Percentiles rank a stretch among this genome's conserved stretches.
phyloP scores from a whole-genome alignment of 495 filamentous ascomycete species.

The Neurospora tetraspora region DNA sequence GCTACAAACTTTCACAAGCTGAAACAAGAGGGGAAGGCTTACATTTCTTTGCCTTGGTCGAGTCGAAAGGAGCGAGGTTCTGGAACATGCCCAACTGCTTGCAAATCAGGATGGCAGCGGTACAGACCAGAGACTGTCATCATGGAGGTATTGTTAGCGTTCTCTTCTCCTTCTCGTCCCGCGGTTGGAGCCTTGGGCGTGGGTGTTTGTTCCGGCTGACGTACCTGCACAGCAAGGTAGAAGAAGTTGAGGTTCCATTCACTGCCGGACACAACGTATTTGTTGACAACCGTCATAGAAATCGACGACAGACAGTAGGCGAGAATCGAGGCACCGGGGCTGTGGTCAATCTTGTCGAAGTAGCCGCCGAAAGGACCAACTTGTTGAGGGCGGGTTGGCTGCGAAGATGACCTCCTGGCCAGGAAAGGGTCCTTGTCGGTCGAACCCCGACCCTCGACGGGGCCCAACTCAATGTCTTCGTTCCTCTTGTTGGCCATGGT shows the following conservation, averaged over 20 bases:
- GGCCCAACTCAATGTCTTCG: slow-evolving; percentile 67
- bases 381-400: slow-evolving; percentile 38
- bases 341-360: slow-evolving; percentile 50
- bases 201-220: not conserved
- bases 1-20: not conserved
- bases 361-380: slow-evolving; percentile 28
- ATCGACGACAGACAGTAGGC: slow-evolving; percentile 93
- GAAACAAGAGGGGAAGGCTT: slow-evolving; percentile 2
- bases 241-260: slow-evolving; percentile 97
- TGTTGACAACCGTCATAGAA: slow-evolving; percentile 98
- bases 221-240: slow-evolving; percentile 83
- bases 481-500: slow-evolving; percentile 67
- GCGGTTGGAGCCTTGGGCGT: not conserved
- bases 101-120: slow-evolving; percentile 74
- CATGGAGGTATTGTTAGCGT: slow-evolving; percentile 12
- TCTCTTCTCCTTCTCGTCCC: not conserved
- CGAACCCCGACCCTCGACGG: slow-evolving; percentile 33
- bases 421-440: slow-evolving; percentile 48
- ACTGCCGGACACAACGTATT: slow-evolving; percentile 86
- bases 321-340: slow-evolving; percentile 68
- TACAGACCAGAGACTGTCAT: slow-evolving; percentile 77
- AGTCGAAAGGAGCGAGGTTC: slow-evolving; percentile 77
- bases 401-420: slow-evolving; percentile 22
- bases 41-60: slow-evolving; percentile 89
- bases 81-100: slow-evolving; percentile 77